Evolutionary conservation across 805 yeast genomes (phyloP), one percentile per base, ranked within the genome.

Genomic region (Candida methanosorbosa): DNA sequence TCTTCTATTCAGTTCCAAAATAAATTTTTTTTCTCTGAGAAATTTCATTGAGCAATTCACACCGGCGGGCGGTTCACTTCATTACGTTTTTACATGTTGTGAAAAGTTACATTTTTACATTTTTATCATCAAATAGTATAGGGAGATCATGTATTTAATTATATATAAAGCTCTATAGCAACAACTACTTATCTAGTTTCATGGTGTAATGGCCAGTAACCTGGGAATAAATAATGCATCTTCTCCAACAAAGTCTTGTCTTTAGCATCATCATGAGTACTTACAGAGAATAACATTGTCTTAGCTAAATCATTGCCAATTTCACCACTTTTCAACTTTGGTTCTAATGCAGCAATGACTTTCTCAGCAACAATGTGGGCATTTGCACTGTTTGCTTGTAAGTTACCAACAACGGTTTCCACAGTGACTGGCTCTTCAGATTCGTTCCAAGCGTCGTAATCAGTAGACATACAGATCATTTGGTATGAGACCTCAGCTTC

Each of bases 391-490:
- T 92, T 92, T 40, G 95, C 92, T 52, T 75, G 74, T 54, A 90
- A 70, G 57, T 92, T 84, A 36, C 94, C 86, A 33, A 92, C 87
- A 28, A 92, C 96, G 4, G 94, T 82, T 63, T 88, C 97, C n/a
- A 92, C 97, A 8, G 97, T 88, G 32, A 92, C 99, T 3, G 97
- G 90, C 52, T 90, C 97, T 54, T 80, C 97, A 35, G 74, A 76
- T 50, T 81, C 94, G 54, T 87, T 83, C 99, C 99, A 92, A 18
- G 98, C 94, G 56, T 92, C 99, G 61, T 92, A 92, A 59, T 92
- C 99, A 4, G 99, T 92, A 1, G 95, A 81, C 99, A 92, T 92
- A 63, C 99, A 92, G 44, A 92, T 73, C 97, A 92, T 92, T 61
- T 90, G 97, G 63, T 92, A 92, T 20, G 95, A 72, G 44, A 92